phyloP scores from a whole-genome alignment of 306 rosid species.

The Elaeagnus macrophylla region DNA sequence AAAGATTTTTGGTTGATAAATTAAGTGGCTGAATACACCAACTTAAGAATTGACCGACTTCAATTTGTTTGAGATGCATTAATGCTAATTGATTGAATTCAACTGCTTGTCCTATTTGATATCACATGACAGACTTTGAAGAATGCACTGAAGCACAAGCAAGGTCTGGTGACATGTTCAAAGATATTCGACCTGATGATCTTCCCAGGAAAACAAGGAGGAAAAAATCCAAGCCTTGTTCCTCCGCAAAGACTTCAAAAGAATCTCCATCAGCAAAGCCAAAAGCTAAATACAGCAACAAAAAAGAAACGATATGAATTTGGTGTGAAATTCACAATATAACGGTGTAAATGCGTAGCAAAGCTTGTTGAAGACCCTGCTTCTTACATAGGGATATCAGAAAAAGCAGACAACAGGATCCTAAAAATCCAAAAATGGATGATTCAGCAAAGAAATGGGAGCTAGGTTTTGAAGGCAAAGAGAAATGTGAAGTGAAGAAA shows the following conservation, averaged over 20 bases:
- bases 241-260: slow-evolving; percentile 33
- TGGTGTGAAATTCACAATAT: too few species aligned
- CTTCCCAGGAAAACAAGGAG: slow-evolving; percentile 48
- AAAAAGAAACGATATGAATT: background rate
- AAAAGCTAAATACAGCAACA: slow-evolving; percentile 22
- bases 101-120: background rate
- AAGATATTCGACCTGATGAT: slow-evolving; percentile 35
- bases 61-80: too few species aligned
- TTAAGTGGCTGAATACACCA: too few species aligned
- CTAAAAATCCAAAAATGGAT: too few species aligned
- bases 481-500: too few species aligned
- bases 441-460: too few species aligned
- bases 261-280: slow-evolving; percentile 37
- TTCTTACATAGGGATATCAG: background rate
- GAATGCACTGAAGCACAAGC: slow-evolving; percentile 34
- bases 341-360: slow-evolving; percentile 21
- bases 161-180: slow-evolving; percentile 23
- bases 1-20: too few species aligned
- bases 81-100: background rate
- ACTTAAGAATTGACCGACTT: too few species aligned
- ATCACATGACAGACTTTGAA: slow-evolving; percentile 41
- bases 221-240: slow-evolving; percentile 44
- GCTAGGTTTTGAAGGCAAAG: too few species aligned
- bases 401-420: too few species aligned
- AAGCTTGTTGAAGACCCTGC: slow-evolving; percentile 8